phyloP scores from a whole-genome alignment of 73 alveolate species.

The Loxodes magnus region DNA sequence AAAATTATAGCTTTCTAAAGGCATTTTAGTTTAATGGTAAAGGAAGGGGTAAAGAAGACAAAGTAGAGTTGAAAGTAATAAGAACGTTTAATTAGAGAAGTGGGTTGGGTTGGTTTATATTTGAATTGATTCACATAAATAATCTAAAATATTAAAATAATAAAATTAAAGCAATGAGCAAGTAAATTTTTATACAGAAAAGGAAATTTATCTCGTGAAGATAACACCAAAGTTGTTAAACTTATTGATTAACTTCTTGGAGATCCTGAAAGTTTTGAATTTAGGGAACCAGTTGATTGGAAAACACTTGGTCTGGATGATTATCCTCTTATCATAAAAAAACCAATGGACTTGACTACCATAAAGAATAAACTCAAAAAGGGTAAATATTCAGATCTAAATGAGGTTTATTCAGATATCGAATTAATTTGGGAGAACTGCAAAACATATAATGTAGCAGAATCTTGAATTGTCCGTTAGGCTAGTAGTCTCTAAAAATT shows the following conservation, averaged over 20 bases:
- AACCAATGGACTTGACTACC: slow-evolving; percentile 76
- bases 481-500: too few species aligned
- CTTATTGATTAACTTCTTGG: slow-evolving; percentile 24
- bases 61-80: too few species aligned
- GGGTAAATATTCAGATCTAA: slow-evolving; percentile 31
- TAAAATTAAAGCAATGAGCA: too few species aligned
- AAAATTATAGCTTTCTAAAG: too few species aligned
- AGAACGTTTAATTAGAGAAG: too few species aligned
- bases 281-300: slow-evolving; percentile 75
- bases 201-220: slow-evolving; percentile 8
- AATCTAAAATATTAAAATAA: too few species aligned
- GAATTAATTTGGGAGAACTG: slow-evolving; percentile 68
- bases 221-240: slow-evolving; percentile 12
- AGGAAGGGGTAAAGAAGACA: too few species aligned
- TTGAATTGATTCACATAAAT: too few species aligned
- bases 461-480: slow-evolving; percentile 26
- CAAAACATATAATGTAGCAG: slow-evolving; percentile 47
- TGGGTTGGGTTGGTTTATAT: too few species aligned
- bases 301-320: slow-evolving; percentile 60
- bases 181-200: too few species aligned
- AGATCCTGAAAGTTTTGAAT: slow-evolving; percentile 61
- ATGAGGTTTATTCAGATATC: slow-evolving; percentile 47
- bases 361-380: slow-evolving; percentile 28
- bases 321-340: slow-evolving; percentile 62
- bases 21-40: too few species aligned